Conservation (phyloP, 192 early-diverging fungal genomes). For the Podila horticola region DNA sequence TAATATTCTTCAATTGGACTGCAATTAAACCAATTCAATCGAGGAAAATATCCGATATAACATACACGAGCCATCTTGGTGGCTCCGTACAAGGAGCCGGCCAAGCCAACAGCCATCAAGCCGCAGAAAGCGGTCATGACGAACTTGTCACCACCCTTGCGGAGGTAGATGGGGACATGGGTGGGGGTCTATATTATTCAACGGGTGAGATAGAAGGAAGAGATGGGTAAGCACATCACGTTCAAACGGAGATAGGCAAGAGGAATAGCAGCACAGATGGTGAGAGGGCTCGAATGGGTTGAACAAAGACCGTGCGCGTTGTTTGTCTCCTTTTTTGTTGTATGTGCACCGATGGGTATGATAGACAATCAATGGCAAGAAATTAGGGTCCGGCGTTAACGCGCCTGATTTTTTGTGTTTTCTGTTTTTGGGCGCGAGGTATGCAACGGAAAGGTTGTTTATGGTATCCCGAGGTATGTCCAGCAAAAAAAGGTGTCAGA, state of each 20-base stretch:
- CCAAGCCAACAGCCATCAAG: conserved; percentile 27
- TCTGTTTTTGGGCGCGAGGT: too few species aligned
- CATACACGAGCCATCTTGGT: conserved; percentile 53
- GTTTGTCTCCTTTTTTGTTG: background rate
- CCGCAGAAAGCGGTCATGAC: conserved; percentile 32
- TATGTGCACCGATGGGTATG: too few species aligned
- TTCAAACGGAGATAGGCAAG: background rate
- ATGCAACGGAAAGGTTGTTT: too few species aligned
- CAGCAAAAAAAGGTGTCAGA: too few species aligned
- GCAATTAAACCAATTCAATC: background rate
- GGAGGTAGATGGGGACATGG: conserved; percentile 48
- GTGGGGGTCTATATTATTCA: conserved; percentile 15
- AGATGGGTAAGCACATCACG: background rate
- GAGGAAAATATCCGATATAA: background rate
- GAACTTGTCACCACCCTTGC: conserved; percentile 42
- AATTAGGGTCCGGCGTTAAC: too few species aligned
- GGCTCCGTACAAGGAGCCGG: conserved; percentile 40
- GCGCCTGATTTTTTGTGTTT: too few species aligned
- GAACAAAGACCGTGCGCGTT: conserved; percentile 1
- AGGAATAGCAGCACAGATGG: too few species aligned
- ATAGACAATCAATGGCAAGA: too few species aligned
- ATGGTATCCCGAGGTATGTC: too few species aligned
- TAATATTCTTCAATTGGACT: too few species aligned
- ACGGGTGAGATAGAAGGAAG: background rate
- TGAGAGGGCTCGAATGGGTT: background rate